Conservation (phyloP, 495 filamentous ascomycete species). For the Xylaria scruposa region DNA sequence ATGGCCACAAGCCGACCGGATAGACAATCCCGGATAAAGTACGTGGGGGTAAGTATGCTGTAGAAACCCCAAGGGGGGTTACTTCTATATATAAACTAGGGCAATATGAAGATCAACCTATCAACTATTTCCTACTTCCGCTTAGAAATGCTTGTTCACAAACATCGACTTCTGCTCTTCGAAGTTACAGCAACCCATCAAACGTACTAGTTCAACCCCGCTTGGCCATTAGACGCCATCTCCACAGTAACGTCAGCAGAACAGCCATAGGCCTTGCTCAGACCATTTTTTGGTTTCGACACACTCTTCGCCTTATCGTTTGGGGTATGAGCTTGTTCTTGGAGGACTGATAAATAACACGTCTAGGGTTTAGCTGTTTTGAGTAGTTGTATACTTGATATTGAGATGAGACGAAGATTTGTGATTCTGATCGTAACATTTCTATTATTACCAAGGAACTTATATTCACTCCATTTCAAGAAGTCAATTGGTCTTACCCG, state of each 20-base stretch:
- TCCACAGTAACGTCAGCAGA: not conserved
- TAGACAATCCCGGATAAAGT: not conserved
- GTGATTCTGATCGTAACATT: too few relatives aligned
- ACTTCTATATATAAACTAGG: not conserved
- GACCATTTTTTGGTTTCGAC: not conserved
- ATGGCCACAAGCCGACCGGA: not conserved
- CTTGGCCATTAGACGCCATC: not conserved
- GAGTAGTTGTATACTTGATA: not conserved
- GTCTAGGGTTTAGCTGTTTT: not conserved
- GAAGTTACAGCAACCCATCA: not conserved
- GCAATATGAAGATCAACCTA: not conserved
- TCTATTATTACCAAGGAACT: too few relatives aligned
- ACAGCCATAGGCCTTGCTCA: not conserved
- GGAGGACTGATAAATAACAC: not conserved
- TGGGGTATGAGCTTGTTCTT: not conserved
- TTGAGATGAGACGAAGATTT: not conserved
- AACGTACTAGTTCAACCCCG: not conserved
- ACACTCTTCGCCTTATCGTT: not conserved
- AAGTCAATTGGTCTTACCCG: too few relatives aligned
- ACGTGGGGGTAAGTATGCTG: not conserved
- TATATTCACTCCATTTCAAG: too few relatives aligned
- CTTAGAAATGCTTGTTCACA: not conserved
- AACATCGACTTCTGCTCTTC: not conserved
- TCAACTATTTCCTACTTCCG: not conserved
- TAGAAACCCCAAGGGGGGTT: not conserved